A percentile compares a stretch with the other conserved stretches of the same genome.
These are phyloP conservation scores for Aspergillus ellipticus DNA, from an alignment of 495 filamentous ascomycete genomes.

Conservation along the genomic window DNA sequence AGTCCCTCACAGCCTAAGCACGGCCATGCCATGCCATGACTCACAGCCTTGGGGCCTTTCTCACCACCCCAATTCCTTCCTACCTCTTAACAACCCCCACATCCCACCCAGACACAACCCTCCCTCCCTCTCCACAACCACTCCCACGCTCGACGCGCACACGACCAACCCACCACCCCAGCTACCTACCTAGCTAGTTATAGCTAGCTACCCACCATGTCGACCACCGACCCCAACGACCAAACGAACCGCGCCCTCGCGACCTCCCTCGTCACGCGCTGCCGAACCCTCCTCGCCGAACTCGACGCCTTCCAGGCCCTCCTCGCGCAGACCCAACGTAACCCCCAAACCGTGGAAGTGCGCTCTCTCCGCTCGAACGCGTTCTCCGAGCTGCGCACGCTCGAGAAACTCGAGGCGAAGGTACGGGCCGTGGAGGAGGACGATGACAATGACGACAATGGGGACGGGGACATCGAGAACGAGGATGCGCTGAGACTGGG, in stretches of 20 bases:
- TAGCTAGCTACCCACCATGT: background rate
- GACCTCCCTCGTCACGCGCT: conserved; percentile 35
- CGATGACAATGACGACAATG: conserved; percentile 7
- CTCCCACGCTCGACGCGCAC: background rate
- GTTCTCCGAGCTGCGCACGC: conserved; percentile 43
- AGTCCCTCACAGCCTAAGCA: too few relatives aligned
- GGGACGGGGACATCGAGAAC: conserved; percentile 13
- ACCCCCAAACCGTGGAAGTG: conserved; percentile 50
- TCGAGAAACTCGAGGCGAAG: conserved; percentile 44
- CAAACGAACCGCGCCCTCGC: conserved; percentile 13
- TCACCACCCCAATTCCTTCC: too few relatives aligned
- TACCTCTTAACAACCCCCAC: too few relatives aligned
- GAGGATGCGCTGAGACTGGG: conserved; percentile 25
- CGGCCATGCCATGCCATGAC: too few relatives aligned
- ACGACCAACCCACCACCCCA: background rate
- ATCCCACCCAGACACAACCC: too few relatives aligned
- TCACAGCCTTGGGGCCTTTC: too few relatives aligned
- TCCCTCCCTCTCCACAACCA: too few relatives aligned
- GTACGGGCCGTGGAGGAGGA: conserved; percentile 11
- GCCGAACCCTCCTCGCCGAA: conserved; percentile 41
- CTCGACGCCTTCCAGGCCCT: conserved; percentile 45
- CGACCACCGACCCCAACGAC: background rate
- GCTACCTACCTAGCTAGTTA: too few relatives aligned
- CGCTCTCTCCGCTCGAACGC: conserved; percentile 48
- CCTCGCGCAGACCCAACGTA: conserved; percentile 40